Conservation (phyloP, 495 filamentous ascomycete genomes). For the Penicillium roqueforti region DNA sequence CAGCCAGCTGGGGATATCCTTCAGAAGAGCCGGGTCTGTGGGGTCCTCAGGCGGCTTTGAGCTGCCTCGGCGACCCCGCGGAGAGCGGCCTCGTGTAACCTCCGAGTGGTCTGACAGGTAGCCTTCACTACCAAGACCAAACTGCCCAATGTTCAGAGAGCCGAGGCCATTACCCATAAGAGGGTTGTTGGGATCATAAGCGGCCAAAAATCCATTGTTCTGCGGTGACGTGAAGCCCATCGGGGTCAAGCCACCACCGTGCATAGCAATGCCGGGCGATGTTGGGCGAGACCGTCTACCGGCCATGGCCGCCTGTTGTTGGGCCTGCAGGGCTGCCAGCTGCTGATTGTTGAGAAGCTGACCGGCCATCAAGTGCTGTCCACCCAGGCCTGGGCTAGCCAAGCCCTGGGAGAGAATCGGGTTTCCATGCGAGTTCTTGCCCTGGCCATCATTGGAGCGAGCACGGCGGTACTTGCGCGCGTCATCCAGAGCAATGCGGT, state of each 20-base stretch:
- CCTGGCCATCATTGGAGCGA: constrained; percentile 81
- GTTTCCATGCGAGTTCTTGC: constrained; percentile 38
- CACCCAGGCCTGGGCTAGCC: constrained; percentile 51
- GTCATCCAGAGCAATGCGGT: constrained; percentile 94
- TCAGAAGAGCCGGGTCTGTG: constrained; percentile 82
- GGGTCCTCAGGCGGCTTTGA: constrained; percentile 98
- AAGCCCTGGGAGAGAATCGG: constrained; percentile 50
- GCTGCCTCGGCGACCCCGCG: constrained; percentile 86
- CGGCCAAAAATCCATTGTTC: constrained; percentile 90
- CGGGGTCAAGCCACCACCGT: constrained; percentile 52
- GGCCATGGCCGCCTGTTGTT: constrained; percentile 72
- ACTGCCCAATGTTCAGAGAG: constrained; percentile 68
- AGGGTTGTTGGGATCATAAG: constrained; percentile 72
- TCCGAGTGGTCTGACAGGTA: constrained; percentile 95
- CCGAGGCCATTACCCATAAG: constrained; percentile 72
- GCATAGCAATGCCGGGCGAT: constrained; percentile 86
- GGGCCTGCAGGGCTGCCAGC: constrained; percentile 77
- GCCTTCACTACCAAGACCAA: constrained; percentile 71
- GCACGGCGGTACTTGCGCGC: constrained; percentile 89
- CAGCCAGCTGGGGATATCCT: constrained; percentile 95
- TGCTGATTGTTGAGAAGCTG: constrained; percentile 82
- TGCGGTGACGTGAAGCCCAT: constrained; percentile 85
- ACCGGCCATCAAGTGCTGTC: constrained; percentile 74
- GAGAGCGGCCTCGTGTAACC: constrained; percentile 82
- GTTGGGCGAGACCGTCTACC: constrained; percentile 85